These are phyloP conservation scores for Mortierella hygrophila DNA, from an alignment of 192 early-diverging fungal species.

Conservation along the genomic window DNA sequence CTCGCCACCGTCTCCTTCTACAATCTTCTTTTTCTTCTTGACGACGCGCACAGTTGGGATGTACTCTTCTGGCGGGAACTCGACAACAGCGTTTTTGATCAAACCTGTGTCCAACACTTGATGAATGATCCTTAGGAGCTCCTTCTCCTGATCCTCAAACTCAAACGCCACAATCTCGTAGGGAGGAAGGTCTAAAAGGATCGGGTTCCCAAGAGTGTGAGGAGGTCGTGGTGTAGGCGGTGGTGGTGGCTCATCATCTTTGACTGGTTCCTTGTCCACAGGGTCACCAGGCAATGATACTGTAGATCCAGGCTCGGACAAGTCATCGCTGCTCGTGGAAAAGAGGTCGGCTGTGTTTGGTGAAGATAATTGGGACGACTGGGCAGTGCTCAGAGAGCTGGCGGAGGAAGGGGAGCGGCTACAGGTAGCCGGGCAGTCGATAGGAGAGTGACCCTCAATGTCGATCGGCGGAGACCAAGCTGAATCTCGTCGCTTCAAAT, in stretches of 20 bases:
- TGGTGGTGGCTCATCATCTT: not conserved
- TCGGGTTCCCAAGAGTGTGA: constrained; percentile 33
- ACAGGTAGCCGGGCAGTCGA: not conserved
- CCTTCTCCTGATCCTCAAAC: constrained; percentile 34
- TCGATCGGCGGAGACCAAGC: not conserved
- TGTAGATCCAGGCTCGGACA: constrained; percentile 16
- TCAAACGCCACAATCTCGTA: constrained; percentile 12
- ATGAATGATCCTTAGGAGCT: constrained; percentile 28
- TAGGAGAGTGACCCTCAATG: not conserved
- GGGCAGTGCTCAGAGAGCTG: not conserved
- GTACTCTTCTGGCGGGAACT: constrained; percentile 8
- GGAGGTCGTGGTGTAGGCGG: not conserved
- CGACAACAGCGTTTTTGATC: constrained; percentile 29
- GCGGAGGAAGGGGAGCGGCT: not conserved
- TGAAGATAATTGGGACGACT: not conserved
- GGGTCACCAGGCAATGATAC: not conserved
- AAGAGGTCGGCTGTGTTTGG: not conserved
- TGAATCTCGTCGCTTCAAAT: not conserved
- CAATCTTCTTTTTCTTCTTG: constrained; percentile 50
- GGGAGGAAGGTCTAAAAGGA: constrained; percentile 29
- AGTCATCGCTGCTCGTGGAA: constrained; percentile 8
- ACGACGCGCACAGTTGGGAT: constrained; percentile 12
- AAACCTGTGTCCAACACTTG: constrained; percentile 34
- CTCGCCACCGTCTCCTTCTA: constrained; percentile 9
- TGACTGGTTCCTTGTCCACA: not conserved